Conservation (phyloP, 2,329 filamentous ascomycete species). For the Cercospora canescens region DNA sequence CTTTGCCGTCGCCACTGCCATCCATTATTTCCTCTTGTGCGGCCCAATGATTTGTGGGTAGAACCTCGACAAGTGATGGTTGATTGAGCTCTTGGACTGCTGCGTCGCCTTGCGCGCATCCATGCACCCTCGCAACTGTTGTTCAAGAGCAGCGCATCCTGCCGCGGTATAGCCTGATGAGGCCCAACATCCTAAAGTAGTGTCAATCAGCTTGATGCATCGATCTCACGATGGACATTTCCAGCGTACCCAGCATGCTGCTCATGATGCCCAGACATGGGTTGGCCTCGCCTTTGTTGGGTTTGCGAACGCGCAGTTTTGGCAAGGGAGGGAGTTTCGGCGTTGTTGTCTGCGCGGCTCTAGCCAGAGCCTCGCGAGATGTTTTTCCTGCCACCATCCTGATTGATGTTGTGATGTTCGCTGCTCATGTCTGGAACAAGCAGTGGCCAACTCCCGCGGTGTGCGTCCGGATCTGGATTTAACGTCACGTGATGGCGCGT, state of each 20-base stretch:
- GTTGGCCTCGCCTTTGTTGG: conserved; percentile 62
- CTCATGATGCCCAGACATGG: conserved; percentile 68
- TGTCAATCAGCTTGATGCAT: not conserved
- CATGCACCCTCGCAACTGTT: conserved; percentile 69
- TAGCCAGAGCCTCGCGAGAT: conserved; percentile 30
- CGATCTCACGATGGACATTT: not conserved
- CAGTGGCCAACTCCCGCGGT: conserved; percentile 1
- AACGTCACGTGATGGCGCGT: not conserved
- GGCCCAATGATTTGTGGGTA: conserved; percentile 72
- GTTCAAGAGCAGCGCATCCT: conserved; percentile 61
- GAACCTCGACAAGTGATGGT: conserved; percentile 82
- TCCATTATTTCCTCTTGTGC: conserved; percentile 61
- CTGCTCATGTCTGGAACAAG: not conserved
- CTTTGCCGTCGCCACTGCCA: not conserved
- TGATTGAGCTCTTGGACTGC: conserved; percentile 76
- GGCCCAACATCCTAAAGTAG: conserved; percentile 78
- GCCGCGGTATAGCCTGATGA: conserved; percentile 69
- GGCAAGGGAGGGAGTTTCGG: conserved; percentile 60
- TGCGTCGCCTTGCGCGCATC: conserved; percentile 54
- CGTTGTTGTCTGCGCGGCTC: conserved; percentile 34
- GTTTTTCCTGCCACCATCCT: conserved; percentile 39
- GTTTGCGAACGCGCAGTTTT: conserved; percentile 64
- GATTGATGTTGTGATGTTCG: not conserved
- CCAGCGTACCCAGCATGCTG: conserved; percentile 63
- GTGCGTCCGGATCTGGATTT: not conserved